Evolutionary conservation across 495 filamentous ascomycete genomes (phyloP).

Genomic region (Monascus purpureus): DNA sequence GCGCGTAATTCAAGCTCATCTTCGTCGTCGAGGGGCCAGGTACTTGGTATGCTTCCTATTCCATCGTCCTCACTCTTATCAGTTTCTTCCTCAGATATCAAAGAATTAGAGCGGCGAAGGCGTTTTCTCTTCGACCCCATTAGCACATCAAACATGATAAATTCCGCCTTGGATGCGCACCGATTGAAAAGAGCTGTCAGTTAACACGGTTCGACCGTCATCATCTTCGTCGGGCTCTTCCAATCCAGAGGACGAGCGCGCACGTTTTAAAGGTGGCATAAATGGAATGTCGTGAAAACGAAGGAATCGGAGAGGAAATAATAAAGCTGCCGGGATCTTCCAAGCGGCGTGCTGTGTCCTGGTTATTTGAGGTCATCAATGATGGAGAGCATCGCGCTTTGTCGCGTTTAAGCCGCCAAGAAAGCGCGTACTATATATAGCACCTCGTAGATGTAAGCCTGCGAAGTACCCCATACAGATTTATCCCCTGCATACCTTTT

Average conservation of each 20-base stretch:
- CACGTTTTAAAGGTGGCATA: constrained; percentile 35
- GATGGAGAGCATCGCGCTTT: no score
- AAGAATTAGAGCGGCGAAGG: constrained; percentile 16
- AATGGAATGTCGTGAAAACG: constrained; percentile 6
- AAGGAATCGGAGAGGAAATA: constrained; percentile 10
- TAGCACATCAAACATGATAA: no score
- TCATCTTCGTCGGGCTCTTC: constrained; percentile 33
- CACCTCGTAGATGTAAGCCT: no score
- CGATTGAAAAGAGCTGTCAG: constrained; percentile 1
- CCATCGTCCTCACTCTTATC: constrained; percentile 13
- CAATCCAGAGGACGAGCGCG: constrained; percentile 25
- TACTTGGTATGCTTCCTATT: constrained; percentile 14
- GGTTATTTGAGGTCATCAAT: no score
- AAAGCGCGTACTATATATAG: no score
- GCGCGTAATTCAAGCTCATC: constrained; percentile 47
- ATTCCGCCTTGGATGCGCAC: not conserved
- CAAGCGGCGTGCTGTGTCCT: not conserved
- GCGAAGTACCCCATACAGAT: no score
- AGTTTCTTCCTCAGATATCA: constrained; percentile 10
- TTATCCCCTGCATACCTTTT: no score
- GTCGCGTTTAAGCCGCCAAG: no score
- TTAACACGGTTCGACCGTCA: constrained; percentile 2
- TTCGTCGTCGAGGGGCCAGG: constrained; percentile 29
- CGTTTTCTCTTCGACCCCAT: constrained; percentile 31
- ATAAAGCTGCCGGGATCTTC: no score